Percentiles rank a stretch among this genome's conserved stretches.
Evolutionary conservation across 2,329 filamentous ascomycete genomes (phyloP).

Genomic region (Aspergillus versicolor): DNA sequence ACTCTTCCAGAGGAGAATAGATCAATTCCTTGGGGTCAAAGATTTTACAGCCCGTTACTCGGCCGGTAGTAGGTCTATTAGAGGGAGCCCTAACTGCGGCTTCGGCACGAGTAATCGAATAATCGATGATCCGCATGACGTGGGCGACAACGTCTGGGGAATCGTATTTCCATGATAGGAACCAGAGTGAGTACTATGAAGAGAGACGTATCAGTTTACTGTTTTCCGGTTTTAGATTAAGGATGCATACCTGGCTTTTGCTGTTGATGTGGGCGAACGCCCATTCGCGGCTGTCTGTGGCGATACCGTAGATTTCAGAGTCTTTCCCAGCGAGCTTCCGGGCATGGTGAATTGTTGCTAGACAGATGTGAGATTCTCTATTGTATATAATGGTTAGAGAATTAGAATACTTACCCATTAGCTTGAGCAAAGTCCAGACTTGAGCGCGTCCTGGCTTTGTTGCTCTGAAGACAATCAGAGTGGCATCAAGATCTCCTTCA

Average conservation of each 20-base stretch:
- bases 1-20: neutral
- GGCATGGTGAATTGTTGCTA: constrained; percentile 2
- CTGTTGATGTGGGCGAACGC: neutral
- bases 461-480: neutral
- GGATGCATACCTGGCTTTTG: neutral
- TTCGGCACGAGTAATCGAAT: neutral
- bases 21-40: neutral
- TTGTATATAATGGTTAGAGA: too few relatives aligned
- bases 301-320: neutral
- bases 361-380: neutral
- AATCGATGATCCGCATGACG: neutral
- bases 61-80: neutral
- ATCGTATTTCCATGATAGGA: neutral
- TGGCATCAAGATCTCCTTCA: neutral
- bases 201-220: neutral
- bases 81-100: neutral
- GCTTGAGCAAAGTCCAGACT: neutral
- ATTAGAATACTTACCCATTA: neutral
- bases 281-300: neutral
- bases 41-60: neutral
- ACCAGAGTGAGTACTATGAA: neutral
- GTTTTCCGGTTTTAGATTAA: neutral
- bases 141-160: neutral
- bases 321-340: neutral
- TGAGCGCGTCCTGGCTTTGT: neutral